phyloP scores from a whole-genome alignment of 805 yeast species.

The Schizosaccharomyces cryophilus region DNA sequence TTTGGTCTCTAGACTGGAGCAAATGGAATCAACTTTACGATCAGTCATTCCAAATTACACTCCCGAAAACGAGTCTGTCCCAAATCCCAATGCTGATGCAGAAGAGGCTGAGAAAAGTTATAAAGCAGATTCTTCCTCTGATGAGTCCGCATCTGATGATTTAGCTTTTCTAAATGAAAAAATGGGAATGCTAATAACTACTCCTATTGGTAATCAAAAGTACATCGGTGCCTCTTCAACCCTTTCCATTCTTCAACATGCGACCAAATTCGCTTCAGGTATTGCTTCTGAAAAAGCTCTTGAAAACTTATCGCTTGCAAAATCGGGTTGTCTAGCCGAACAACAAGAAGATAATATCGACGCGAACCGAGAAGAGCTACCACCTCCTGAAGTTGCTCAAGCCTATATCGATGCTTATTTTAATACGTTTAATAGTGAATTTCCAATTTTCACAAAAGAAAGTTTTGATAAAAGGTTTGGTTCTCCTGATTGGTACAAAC shows the following conservation, averaged over 20 bases:
- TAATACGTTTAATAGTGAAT: not conserved
- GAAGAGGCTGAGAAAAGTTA: not conserved
- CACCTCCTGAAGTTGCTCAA: not conserved
- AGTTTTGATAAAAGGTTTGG: not conserved
- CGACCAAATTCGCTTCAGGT: not conserved
- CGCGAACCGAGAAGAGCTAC: not conserved
- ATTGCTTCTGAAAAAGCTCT: not conserved
- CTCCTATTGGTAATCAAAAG: not conserved
- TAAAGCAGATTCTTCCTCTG: not conserved
- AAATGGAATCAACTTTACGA: slow-evolving; percentile 10
- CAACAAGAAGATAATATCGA: not conserved
- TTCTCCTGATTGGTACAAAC: not conserved
- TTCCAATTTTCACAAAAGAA: not conserved
- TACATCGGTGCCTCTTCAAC: not conserved
- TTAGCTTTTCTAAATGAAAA: not conserved
- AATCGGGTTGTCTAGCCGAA: not conserved
- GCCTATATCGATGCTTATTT: not conserved
- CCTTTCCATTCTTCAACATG: not conserved
- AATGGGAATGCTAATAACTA: not conserved
- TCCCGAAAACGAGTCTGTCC: not conserved
- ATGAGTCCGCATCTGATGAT: not conserved
- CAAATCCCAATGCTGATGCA: not conserved
- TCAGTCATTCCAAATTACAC: slow-evolving; percentile 6
- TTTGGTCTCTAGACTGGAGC: slow-evolving; percentile 9
- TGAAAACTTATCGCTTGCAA: not conserved